phyloP scores from a whole-genome alignment of 2,329 filamentous ascomycete species.

The Cadophora gregata region DNA sequence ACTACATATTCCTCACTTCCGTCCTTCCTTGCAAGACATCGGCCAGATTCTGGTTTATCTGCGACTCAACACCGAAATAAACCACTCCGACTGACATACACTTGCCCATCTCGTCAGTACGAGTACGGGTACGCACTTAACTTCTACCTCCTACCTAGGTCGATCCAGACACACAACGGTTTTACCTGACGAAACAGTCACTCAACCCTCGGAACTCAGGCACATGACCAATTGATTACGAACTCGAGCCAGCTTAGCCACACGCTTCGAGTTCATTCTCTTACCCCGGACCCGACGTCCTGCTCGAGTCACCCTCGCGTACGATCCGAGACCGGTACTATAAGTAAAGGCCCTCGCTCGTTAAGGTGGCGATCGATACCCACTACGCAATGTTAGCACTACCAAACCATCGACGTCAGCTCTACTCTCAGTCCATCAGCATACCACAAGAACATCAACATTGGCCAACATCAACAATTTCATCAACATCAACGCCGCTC shows the following conservation, averaged over 20 bases:
- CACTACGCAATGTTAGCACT: constrained; percentile 29
- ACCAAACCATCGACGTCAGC: constrained; percentile 26
- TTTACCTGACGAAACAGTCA: constrained; percentile 5
- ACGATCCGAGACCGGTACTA: constrained; percentile 16
- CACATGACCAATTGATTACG: constrained; percentile 29
- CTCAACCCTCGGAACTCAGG: neutral
- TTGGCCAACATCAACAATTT: constrained; percentile 21
- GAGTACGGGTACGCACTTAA: constrained; percentile 7
- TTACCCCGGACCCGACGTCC: neutral
- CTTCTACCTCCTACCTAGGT: neutral
- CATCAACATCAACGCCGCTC: constrained; percentile 9
- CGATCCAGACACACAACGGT: neutral
- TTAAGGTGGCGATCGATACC: constrained; percentile 22
- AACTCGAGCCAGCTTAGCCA: constrained; percentile 19
- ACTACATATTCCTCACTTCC: neutral
- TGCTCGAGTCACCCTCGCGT: constrained; percentile 18
- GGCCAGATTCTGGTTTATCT: constrained; percentile 1
- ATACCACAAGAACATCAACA: constrained; percentile 27
- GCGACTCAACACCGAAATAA: constrained; percentile 5
- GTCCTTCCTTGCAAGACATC: neutral
- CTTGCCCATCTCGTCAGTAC: constrained; percentile 2
- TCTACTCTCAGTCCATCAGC: constrained; percentile 21
- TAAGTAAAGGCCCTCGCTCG: constrained; percentile 16
- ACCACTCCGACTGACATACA: neutral
- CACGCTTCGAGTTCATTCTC: constrained; percentile 20